Evolutionary conservation across 225 moss, liverwort and hornwort species (phyloP), one percentile per base, ranked within the genome.

Genomic region (Takakia lepidozioides): DNA sequence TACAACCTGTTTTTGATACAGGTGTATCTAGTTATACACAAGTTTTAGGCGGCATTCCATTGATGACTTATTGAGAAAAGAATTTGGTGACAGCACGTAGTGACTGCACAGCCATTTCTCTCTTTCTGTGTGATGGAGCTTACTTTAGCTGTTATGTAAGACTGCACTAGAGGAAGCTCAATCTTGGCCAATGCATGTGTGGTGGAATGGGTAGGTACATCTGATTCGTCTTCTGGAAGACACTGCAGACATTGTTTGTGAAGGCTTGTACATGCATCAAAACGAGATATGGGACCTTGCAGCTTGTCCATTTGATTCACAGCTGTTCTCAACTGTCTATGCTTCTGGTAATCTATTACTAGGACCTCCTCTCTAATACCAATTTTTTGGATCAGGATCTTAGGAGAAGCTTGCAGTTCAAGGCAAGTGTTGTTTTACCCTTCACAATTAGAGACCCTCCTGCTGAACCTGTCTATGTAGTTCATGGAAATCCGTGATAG

Each of bases 281-380:
- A 54, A 76, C 54, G 87, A 87, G 69, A 92, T 92, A 26, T 92
- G 84, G 92, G 87, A 92, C 49, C 69, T 85, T 43, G 82, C 87
- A 26, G 67, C 79, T 5, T 87, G 92, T 55, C 92, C 87, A 0
- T 92, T 74, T 29, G 68, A 82, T 49, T 52, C 70, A 38, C 71
- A 82, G 25, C 62, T 87, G 15, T 66, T 92, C 17, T 72, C 82
- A 4, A 87, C 87, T 1, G 87, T 92, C 4, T 85, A 69, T 19
- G 66, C 92, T 9, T 74, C 82, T 75, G 78, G 86, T 85, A 64
- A 5, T 20, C n/a, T 32, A 32, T 32, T 32, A 32, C 32, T 6
- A 11, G 11, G 32, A 11, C 11, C 8, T 32, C 32, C 11, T 32
- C 32, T n/a, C n/a, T n/a, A n/a, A n/a, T n/a, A n/a, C n/a, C n/a